Base-by-base conservation (phyloP, 1,139 yeast species). In the Ogataea hybrid region DNA sequence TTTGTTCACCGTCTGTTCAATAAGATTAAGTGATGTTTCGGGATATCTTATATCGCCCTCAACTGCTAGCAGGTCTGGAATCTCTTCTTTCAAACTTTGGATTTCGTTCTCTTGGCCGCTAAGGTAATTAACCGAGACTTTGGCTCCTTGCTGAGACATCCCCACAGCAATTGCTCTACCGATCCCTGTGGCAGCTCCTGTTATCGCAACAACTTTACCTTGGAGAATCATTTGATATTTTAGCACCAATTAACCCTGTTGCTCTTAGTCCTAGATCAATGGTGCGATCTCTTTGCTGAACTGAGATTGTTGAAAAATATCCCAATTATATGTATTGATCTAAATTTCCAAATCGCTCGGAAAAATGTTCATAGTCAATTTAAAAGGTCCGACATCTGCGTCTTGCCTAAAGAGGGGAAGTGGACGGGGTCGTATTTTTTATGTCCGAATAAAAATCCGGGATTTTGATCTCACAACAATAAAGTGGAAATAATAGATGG, bases 41-140 rank as follows among this genome's bases (percentile, higher is more conserved):
- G 71, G 71, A 22, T 59, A 53, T 3, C 71, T 61, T 21, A 70
- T 68, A 47, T 73, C 77, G 9, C 75, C 77, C 9, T 68, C 57
- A 4, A 69, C 60, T 0, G 69, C 65, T n/a, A 64, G 49, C 18
- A 68, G 60, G 11, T 54, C 50, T 18, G 51, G 44, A 48, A 22
- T 28, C 31, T 16, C 54, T 51, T 27, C 32, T 14, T 18, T 40
- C 31, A 45, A 20, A 25, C 43, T 40, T 16, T 42, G 32, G 15
- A 45, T 34, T 9, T 31, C 36, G 12, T 17, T 21, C 18, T 42
- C 48, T 32, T 39, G 41, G 22, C 47, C 49, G 7, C 20, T 28
- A 31, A 35, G 25, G 34, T 43, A 39, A 21, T 40, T 42, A 8
- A 45, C 32, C 7, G 47, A 37, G 29, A 45, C 42, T 25, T 39